These are phyloP conservation scores for Entoloma clypeatum DNA, from an alignment of 1,284 basidiomycete species.

Conservation along the genomic window DNA sequence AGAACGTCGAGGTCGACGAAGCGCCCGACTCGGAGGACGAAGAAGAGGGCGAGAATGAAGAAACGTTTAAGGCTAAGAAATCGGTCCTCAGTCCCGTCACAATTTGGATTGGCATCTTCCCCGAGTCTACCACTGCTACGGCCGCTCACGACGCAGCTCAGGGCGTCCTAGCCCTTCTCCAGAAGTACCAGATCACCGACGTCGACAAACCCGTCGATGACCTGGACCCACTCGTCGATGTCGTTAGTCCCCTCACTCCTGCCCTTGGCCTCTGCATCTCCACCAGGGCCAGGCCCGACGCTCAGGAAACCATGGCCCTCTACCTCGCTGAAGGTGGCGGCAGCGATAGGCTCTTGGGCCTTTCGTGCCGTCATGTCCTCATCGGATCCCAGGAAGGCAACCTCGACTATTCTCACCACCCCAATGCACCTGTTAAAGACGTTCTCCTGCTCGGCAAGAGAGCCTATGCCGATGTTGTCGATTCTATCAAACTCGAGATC, in stretches of 20 bases:
- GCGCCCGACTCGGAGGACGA: no score
- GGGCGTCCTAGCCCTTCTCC: slow-evolving; percentile 1
- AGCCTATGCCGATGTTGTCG: slow-evolving; percentile 15
- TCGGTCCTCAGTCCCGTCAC: no score
- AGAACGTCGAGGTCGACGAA: slow-evolving; percentile 20
- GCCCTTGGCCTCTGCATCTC: slow-evolving; percentile 32
- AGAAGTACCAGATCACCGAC: slow-evolving; percentile 15
- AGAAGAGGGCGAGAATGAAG: no score
- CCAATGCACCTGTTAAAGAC: slow-evolving; percentile 16
- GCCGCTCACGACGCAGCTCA: background rate
- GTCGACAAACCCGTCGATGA: slow-evolving; percentile 22
- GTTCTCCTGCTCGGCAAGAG: slow-evolving; percentile 25
- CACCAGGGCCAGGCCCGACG: slow-evolving; percentile 18
- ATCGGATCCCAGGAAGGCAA: slow-evolving; percentile 23
- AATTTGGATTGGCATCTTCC: no score
- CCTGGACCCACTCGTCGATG: slow-evolving; percentile 22
- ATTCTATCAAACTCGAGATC: slow-evolving; percentile 20
- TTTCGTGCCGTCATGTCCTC: slow-evolving; percentile 26
- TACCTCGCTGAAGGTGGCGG: slow-evolving; percentile 26
- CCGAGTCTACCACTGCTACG: background rate
- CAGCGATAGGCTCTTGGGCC: slow-evolving; percentile 17
- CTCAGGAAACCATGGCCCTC: slow-evolving; percentile 32
- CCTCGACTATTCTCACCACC: slow-evolving; percentile 15
- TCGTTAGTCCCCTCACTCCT: slow-evolving; percentile 30
- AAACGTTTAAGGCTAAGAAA: no score